Conservation (phyloP, 345 rosid genomes). For the Psidium guajava region DNA sequence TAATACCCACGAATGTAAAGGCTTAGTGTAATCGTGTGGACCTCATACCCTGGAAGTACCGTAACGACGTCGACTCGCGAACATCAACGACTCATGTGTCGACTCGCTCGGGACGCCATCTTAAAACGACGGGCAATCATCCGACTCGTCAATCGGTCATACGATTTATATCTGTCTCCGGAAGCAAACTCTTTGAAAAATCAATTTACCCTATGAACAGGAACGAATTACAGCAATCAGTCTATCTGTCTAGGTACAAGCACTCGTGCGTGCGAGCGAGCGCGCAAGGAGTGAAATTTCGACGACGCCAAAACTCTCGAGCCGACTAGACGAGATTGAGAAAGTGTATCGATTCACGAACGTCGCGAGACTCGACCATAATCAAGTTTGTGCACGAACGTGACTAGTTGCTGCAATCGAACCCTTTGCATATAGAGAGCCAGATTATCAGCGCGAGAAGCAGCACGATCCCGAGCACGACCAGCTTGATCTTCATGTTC, state of each 20-base stretch:
- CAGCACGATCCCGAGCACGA: neutral
- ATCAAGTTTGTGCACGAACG: neutral
- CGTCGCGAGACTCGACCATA: neutral
- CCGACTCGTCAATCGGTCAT: too few relatives aligned
- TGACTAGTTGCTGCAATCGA: constrained; percentile 1
- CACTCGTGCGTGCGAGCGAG: neutral
- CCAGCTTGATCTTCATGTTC: constrained; percentile 12
- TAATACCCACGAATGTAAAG: too few relatives aligned
- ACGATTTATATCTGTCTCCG: neutral
- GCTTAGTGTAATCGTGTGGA: too few relatives aligned
- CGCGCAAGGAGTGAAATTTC: neutral
- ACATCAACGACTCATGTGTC: too few relatives aligned
- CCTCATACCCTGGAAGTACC: too few relatives aligned
- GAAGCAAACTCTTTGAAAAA: neutral
- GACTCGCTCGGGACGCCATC: too few relatives aligned
- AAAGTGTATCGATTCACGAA: neutral
- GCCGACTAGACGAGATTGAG: neutral
- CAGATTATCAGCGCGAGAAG: neutral
- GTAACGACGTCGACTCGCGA: too few relatives aligned
- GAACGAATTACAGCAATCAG: neutral
- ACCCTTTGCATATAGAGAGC: constrained; percentile 8
- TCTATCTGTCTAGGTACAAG: neutral
- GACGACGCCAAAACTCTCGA: neutral
- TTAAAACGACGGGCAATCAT: too few relatives aligned
- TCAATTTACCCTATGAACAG: neutral